Base-by-base conservation (phyloP, 2,329 filamentous ascomycete species). In the Aspergillus sp. region DNA sequence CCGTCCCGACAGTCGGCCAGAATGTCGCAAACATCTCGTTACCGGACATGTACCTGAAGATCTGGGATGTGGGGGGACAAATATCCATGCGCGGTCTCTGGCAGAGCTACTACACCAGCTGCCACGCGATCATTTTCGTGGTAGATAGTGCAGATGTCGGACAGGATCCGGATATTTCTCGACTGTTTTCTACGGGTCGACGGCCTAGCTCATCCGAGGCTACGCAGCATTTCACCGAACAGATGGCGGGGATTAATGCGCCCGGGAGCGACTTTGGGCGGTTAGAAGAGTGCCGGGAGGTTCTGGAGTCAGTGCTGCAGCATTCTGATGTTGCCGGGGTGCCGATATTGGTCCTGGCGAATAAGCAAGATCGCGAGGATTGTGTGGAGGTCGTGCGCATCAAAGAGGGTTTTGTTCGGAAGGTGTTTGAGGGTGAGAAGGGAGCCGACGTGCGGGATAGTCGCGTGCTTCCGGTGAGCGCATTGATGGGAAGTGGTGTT, bases 61-160 rank as follows among this genome's bases (percentile, higher is more conserved):
- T 98, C 60, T 97, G 93, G 93, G 93, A 98, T 66, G 89, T 98
- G 1, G 93, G 93, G 55, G 93, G 93, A 5, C 93, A 98, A 70
- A 83, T 93, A 63, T 86, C 82, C 23, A 80, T 98, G 64, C 85
- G 93, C 53, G 85, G 86, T 54, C 81, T 97, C 27, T 98, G 93
- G 93, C 89, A 95, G 69, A 89, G 84, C 69, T 98, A 98, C 74
- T 98, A 96, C 75, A 78, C 83, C 44, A 88, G 83, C 67, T 95
- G 90, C 62, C 93, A 98, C 68, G 93, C 93, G 57, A 95, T 98
- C 61, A 88, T 98, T 54, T 98, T 97, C 71, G 90, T 98, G 51
- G 89, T 98, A 61, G 93, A 98, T 72, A 91, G 86, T 67, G 89
- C 89, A 39, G 93, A 98, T 66, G 85, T 97, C 47, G 89, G 90